Conservation (phyloP, 2,329 filamentous ascomycete species). For the Celoporthe dispersa region DNA sequence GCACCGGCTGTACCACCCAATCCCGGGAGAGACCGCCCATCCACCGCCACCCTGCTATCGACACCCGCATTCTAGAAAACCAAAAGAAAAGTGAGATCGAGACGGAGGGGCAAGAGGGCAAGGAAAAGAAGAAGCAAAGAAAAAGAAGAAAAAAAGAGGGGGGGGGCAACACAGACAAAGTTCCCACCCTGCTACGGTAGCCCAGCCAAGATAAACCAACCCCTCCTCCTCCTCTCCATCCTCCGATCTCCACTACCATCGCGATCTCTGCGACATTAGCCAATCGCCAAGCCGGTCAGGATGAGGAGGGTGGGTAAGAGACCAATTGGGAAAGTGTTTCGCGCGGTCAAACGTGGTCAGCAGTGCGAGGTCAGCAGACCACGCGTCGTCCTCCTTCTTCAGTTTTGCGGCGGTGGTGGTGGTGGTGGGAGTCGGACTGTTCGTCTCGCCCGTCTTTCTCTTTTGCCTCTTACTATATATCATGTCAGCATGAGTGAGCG, state of each 20-base stretch:
- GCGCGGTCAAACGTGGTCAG: neutral
- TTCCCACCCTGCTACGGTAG: neutral
- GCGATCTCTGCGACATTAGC: neutral
- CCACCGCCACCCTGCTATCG: neutral
- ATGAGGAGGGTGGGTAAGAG: neutral
- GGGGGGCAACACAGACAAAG: too few species aligned
- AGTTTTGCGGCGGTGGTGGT: neutral
- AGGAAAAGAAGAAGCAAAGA: neutral
- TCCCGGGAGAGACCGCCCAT: too few species aligned
- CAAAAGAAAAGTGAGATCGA: neutral
- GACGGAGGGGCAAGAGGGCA: neutral
- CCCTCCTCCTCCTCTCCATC: neutral
- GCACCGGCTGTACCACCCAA: neutral
- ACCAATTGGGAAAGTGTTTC: neutral
- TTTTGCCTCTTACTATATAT: too few species aligned
- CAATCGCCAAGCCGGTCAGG: neutral
- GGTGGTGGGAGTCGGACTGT: neutral
- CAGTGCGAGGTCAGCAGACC: conserved; percentile 1
- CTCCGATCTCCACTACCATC: neutral
- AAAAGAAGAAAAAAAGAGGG: neutral
- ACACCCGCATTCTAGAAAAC: neutral
- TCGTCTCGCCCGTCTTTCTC: too few species aligned
- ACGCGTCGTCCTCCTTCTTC: neutral
- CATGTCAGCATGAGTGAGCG: neutral
- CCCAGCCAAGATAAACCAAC: neutral